These are phyloP conservation scores for Suhomyces xylopsoci DNA, from an alignment of 805 yeast species.

Conservation along the genomic window DNA sequence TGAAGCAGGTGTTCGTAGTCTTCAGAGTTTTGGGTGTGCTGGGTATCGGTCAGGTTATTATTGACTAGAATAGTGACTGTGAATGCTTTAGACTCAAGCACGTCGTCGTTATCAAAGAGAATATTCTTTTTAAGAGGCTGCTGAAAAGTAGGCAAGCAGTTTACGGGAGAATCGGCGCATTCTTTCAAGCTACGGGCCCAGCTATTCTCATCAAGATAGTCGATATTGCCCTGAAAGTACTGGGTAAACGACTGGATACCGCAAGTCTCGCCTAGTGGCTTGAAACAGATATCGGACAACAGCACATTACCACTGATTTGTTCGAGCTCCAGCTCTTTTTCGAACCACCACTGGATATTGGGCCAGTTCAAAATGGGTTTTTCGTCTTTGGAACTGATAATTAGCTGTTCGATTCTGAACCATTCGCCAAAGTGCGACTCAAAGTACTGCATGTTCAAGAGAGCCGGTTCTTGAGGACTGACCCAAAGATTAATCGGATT, in stretches of 20 bases:
- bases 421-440: constrained; percentile 89
- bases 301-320: constrained; percentile 21
- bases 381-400: constrained; percentile 57
- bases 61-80: constrained; percentile 70
- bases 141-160: constrained; percentile 84
- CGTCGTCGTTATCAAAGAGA: constrained; percentile 53
- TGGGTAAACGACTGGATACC: constrained; percentile 86
- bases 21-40: constrained; percentile 36
- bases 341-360: constrained; percentile 83
- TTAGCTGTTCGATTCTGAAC: constrained; percentile 82
- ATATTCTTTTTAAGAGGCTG: constrained; percentile 78
- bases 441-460: constrained; percentile 60
- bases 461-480: constrained; percentile 69
- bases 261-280: constrained; percentile 77
- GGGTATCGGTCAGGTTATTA: constrained; percentile 44
- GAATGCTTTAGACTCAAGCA: constrained; percentile 65
- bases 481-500: constrained; percentile 91
- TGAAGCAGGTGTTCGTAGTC: constrained; percentile 76
- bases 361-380: constrained; percentile 61
- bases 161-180: constrained; percentile 82
- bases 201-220: constrained; percentile 42
- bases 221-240: constrained; percentile 68
- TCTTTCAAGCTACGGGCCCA: constrained; percentile 56
- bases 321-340: constrained; percentile 56
- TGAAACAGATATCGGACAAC: constrained; percentile 73